A percentile compares a stretch with the other conserved stretches of the same genome.
Conservation (phyloP, 345 rosid species). For the Camelina laxa region DNA sequence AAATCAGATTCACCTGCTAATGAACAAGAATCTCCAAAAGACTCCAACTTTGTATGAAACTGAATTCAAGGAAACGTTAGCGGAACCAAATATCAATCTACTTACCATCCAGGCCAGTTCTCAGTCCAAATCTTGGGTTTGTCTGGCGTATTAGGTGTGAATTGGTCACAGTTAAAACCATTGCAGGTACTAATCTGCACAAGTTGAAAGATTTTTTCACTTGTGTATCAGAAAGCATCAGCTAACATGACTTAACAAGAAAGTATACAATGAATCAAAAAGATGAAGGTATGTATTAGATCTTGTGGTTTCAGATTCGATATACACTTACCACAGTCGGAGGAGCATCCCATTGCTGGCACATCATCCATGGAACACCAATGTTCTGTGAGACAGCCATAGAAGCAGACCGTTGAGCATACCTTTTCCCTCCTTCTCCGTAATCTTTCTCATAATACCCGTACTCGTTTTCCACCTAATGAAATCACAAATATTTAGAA, state of each 20-base stretch:
- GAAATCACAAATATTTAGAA: conserved; percentile 14
- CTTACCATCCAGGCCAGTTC: conserved; percentile 99
- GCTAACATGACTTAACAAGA: neutral
- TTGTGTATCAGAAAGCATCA: neutral
- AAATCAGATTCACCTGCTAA: neutral
- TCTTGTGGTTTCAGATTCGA: neutral
- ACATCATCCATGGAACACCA: conserved; percentile 98
- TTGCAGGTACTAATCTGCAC: conserved; percentile 80
- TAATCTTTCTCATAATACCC: conserved; percentile 65
- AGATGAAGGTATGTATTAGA: neutral
- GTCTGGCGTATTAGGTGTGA: conserved; percentile 71
- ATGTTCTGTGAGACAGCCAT: conserved; percentile 92
- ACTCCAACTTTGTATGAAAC: conserved; percentile 54
- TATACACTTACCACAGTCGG: conserved; percentile 60
- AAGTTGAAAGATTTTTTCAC: neutral
- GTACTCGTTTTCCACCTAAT: conserved; percentile 89
- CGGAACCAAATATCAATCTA: neutral
- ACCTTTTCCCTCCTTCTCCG: conserved; percentile 76
- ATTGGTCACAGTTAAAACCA: conserved; percentile 83
- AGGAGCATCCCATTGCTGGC: conserved; percentile 86
- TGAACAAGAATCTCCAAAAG: conserved; percentile 26
- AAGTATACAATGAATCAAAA: neutral
- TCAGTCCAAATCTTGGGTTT: conserved; percentile 99
- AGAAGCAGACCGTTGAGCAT: conserved; percentile 80
- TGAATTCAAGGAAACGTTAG: conserved; percentile 49